These are phyloP conservation scores for Boletellus deceptivus DNA, from an alignment of 1,284 basidiomycete genomes.

Conservation along the genomic window DNA sequence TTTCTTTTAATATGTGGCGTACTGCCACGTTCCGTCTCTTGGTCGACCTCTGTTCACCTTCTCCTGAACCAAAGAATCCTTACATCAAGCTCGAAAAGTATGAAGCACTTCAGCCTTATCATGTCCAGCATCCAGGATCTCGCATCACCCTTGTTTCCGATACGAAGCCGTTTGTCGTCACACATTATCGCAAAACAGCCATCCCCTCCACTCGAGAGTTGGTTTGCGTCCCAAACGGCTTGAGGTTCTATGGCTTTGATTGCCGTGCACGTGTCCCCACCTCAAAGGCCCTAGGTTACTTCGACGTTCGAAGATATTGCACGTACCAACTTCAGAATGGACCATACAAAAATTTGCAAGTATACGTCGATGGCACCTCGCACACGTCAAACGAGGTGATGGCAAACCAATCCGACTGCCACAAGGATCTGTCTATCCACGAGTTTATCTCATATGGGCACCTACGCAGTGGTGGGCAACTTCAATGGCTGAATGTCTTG, in stretches of 20 bases:
- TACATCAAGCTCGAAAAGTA: conserved; percentile 16
- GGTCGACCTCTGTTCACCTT: conserved; percentile 29
- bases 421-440: conserved; percentile 38
- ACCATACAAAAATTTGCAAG: conserved; percentile 38
- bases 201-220: conserved; percentile 27
- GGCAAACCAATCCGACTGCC: conserved; percentile 40
- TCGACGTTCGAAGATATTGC: conserved; percentile 26
- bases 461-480: conserved; percentile 40
- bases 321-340: conserved; percentile 31
- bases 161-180: conserved; percentile 38
- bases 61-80: neutral
- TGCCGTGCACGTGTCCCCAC: conserved; percentile 12
- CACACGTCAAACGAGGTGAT: conserved; percentile 46
- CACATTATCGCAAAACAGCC: conserved; percentile 35
- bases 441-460: conserved; percentile 44
- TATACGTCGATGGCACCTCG: conserved; percentile 34
- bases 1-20: conserved; percentile 44
- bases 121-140: conserved; percentile 13
- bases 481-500: conserved; percentile 52
- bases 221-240: conserved; percentile 38
- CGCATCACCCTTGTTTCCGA: conserved; percentile 40
- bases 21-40: conserved; percentile 39
- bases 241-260: conserved; percentile 27
- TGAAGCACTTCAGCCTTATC: conserved; percentile 8
- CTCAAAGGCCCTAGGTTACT: conserved; percentile 6